Conservation (phyloP, 2,329 filamentous ascomycete species). For the Epichloe uncinata region DNA sequence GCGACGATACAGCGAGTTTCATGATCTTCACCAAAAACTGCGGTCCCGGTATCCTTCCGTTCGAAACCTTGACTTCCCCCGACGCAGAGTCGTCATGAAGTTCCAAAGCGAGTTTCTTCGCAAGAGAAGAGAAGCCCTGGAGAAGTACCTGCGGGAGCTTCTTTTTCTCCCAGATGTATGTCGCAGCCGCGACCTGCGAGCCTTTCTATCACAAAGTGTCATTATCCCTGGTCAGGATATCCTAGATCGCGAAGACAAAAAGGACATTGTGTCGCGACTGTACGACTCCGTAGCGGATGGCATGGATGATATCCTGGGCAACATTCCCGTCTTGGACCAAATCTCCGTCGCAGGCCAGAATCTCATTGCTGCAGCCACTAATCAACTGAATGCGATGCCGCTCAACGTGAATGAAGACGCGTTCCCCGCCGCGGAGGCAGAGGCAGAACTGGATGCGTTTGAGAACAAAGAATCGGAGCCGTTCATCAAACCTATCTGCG, state of each 20-base stretch:
- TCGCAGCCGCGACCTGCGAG: constrained; percentile 78
- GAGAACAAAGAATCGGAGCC: constrained; percentile 82
- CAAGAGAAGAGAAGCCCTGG: constrained; percentile 70
- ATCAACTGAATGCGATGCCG: constrained; percentile 44
- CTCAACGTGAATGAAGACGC: constrained; percentile 38
- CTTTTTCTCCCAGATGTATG: constrained; percentile 88
- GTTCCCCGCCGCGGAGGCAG: constrained; percentile 56
- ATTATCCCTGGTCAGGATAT: constrained; percentile 49
- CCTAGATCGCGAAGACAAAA: constrained; percentile 50
- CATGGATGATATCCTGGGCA: constrained; percentile 95
- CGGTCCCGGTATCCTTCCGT: constrained; percentile 78
- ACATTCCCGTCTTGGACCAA: constrained; percentile 90
- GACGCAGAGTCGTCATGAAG: constrained; percentile 88
- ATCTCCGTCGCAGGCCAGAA: constrained; percentile 87
- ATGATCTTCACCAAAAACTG: constrained; percentile 83
- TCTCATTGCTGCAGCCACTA: constrained; percentile 64
- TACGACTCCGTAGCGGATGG: constrained; percentile 97
- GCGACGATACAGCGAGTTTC: constrained; percentile 93
- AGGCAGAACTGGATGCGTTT: constrained; percentile 87
- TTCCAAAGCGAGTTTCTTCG: constrained; percentile 91
- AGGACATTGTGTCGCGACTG: constrained; percentile 82
- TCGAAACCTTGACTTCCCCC: constrained; percentile 79
- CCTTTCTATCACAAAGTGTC: constrained; percentile 83
- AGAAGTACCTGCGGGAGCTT: constrained; percentile 72
- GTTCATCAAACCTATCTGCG: constrained; percentile 96